These are phyloP conservation scores for Suillus plorans DNA, from an alignment of 768 basidiomycete species.

Conservation along the genomic window DNA sequence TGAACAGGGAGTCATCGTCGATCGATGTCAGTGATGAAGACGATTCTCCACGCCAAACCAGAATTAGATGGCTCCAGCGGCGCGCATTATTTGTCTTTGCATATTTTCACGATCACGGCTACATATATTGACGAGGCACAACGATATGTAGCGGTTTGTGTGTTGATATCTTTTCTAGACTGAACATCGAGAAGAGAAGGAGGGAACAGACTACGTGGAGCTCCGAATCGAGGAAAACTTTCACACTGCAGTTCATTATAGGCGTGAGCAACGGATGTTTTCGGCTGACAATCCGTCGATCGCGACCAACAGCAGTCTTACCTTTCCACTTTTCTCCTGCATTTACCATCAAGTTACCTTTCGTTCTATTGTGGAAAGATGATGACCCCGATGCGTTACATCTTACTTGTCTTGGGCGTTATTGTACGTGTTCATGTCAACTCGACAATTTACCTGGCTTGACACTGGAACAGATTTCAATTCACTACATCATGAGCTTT, in stretches of 20 bases:
- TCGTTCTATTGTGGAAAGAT: slow-evolving; percentile 31
- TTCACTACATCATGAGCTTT: slow-evolving; percentile 43
- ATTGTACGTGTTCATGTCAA: slow-evolving; percentile 39
- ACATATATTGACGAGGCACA: background rate
- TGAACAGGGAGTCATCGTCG: slow-evolving; percentile 36
- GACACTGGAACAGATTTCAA: slow-evolving; percentile 28
- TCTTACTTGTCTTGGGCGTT: slow-evolving; percentile 45
- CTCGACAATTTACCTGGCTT: slow-evolving; percentile 12
- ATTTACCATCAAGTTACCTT: slow-evolving; percentile 1
- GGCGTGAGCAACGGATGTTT: background rate
- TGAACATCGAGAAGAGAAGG: background rate
- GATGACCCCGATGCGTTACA: slow-evolving; percentile 63
- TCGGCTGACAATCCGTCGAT: background rate
- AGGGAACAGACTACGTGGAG: background rate
- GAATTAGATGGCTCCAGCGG: slow-evolving; percentile 9
- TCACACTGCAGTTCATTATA: background rate
- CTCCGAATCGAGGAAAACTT: background rate
- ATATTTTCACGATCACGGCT: background rate
- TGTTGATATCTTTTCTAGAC: background rate
- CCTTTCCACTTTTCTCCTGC: background rate
- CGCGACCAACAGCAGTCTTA: background rate
- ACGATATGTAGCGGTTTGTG: background rate
- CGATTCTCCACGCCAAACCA: slow-evolving; percentile 23
- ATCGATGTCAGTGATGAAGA: slow-evolving; percentile 26
- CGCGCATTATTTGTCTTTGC: background rate